Percentiles rank a stretch among this genome's conserved stretches.
Evolutionary conservation across 2,329 filamentous ascomycete species (phyloP).

Genomic region (Penicillium sp.): DNA sequence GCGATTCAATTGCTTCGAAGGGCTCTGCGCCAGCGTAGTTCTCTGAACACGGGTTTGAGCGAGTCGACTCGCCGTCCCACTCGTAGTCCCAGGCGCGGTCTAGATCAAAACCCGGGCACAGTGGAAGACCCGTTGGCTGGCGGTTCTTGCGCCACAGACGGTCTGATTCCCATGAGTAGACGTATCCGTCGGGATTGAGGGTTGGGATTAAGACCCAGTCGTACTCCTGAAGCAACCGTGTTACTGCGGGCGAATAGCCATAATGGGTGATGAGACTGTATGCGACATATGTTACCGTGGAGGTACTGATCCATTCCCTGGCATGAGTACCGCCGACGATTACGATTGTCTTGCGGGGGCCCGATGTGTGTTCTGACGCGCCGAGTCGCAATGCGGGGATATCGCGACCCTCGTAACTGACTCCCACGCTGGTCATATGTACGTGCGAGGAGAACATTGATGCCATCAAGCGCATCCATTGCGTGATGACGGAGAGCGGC

Average conservation of each 20-base stretch:
- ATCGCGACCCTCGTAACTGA: constrained; percentile 81
- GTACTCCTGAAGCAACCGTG: constrained; percentile 75
- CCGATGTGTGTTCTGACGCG: constrained; percentile 46
- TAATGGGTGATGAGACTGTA: constrained; percentile 85
- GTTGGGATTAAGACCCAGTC: constrained; percentile 88
- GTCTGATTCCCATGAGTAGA: constrained; percentile 89
- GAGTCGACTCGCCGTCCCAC: constrained; percentile 69
- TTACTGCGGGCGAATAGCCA: constrained; percentile 68
- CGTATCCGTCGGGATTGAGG: constrained; percentile 89
- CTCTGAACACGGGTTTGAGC: constrained; percentile 83
- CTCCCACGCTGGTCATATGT: constrained; percentile 71
- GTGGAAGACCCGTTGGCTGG: constrained; percentile 75
- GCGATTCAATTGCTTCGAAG: constrained; percentile 80
- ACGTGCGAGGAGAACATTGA: constrained; percentile 87
- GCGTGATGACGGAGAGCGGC: constrained; percentile 76
- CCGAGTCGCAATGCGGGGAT: constrained; percentile 81
- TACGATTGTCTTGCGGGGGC: constrained; percentile 71
- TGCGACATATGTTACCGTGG: constrained; percentile 85
- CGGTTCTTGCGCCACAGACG: constrained; percentile 91
- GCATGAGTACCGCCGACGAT: constrained; percentile 87
- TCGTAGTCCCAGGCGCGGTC: constrained; percentile 83
- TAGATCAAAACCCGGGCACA: constrained; percentile 85
- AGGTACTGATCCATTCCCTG: constrained; percentile 93
- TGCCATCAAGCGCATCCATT: constrained; percentile 86
- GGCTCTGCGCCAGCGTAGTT: constrained; percentile 80